These are phyloP conservation scores for Pisolithus marmoratus DNA, from an alignment of 768 basidiomycete genomes.

Conservation along the genomic window DNA sequence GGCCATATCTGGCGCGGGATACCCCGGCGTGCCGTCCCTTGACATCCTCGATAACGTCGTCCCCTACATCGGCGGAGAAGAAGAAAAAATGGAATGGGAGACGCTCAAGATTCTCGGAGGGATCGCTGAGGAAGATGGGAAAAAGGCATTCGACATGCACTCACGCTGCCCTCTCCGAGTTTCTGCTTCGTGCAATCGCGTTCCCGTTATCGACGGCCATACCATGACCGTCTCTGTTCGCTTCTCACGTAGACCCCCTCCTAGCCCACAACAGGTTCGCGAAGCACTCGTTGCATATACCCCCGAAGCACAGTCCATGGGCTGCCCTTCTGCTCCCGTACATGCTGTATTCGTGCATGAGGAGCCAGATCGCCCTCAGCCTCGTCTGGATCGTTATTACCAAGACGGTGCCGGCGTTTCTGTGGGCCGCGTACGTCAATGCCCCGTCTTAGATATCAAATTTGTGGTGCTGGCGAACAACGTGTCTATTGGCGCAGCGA, in stretches of 20 bases:
- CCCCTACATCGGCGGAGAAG: constrained; percentile 89
- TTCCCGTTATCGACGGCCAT: constrained; percentile 94
- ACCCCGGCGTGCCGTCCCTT: constrained; percentile 84
- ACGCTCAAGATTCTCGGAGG: constrained; percentile 94
- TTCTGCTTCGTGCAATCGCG: constrained; percentile 90
- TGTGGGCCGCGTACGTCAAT: constrained; percentile 88
- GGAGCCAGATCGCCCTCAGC: constrained; percentile 89
- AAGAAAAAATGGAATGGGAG: constrained; percentile 99
- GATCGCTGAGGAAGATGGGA: constrained; percentile 49
- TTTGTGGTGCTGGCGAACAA: constrained; percentile 92
- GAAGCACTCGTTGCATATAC: constrained; percentile 73
- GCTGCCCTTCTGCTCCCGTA: constrained; percentile 80
- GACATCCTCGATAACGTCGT: constrained; percentile 97
- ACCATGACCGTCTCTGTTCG: constrained; percentile 85
- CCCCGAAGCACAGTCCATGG: constrained; percentile 67
- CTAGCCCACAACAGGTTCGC: constrained; percentile 81
- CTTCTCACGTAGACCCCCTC: constrained; percentile 75
- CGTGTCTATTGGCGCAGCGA: constrained; percentile 93
- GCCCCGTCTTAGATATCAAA: constrained; percentile 91
- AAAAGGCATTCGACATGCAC: constrained; percentile 80
- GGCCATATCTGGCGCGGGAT: constrained; percentile 97
- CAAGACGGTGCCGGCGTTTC: constrained; percentile 89
- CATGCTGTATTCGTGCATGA: constrained; percentile 90
- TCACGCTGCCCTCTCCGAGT: constrained; percentile 74
- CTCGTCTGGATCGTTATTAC: constrained; percentile 83